Evolutionary conservation across 768 basidiomycete species (phyloP).

Genomic region (Psilocybe sp.): DNA sequence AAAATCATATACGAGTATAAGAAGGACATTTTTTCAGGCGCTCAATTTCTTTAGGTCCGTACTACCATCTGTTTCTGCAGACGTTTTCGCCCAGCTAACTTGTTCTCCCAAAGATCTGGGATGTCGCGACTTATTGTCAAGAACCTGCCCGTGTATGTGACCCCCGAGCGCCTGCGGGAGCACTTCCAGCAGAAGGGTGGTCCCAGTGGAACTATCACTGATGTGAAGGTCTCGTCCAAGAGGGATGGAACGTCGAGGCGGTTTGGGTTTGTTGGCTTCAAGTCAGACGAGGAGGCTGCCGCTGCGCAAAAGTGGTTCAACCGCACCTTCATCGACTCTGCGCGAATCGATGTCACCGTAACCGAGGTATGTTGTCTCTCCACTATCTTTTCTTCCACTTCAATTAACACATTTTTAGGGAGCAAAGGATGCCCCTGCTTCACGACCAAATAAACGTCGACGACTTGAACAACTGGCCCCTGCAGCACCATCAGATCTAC

Average conservation of each 20-base stretch:
- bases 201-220: conserved; percentile 75
- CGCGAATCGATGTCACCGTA: conserved; percentile 69
- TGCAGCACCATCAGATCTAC: conserved; percentile 13
- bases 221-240: conserved; percentile 78
- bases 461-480: conserved; percentile 37
- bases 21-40: conserved; percentile 17
- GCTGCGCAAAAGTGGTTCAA: conserved; percentile 83
- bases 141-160: conserved; percentile 71
- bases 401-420: conserved; percentile 40
- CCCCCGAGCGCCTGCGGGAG: conserved; percentile 58
- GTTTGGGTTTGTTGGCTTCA: conserved; percentile 94
- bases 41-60: conserved; percentile 20
- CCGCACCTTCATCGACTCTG: conserved; percentile 77
- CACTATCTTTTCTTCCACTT: conserved; percentile 4
- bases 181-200: conserved; percentile 65
- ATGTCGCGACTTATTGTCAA: conserved; percentile 88
- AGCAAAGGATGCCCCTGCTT: conserved; percentile 62
- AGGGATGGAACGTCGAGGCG: conserved; percentile 76
- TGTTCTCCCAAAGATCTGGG: neutral
- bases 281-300: conserved; percentile 70
- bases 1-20: conserved; percentile 4
- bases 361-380: conserved; percentile 61
- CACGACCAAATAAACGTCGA: conserved; percentile 69
- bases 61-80: conserved; percentile 2
- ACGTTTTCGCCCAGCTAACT: conserved; percentile 1